Evolutionary conservation across 768 basidiomycete species (phyloP).

Genomic region (Boletellus emodensis): DNA sequence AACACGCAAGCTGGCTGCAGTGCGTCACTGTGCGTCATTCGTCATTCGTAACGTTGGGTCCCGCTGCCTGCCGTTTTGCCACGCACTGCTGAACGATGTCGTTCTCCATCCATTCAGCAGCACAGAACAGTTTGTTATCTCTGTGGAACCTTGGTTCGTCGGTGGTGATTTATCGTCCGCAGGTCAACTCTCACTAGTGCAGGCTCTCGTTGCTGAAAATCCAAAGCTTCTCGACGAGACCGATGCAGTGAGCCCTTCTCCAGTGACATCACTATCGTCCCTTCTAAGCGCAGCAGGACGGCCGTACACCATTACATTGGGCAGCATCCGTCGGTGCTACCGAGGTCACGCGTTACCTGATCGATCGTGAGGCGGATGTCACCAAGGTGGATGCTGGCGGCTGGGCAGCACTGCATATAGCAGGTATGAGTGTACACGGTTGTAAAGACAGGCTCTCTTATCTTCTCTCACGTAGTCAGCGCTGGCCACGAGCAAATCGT

Average conservation of each 20-base stretch:
- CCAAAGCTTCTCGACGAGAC: constrained; percentile 54
- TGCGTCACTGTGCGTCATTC: no score
- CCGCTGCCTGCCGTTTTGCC: no score
- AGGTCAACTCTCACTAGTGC: constrained; percentile 74
- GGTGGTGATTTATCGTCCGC: neutral
- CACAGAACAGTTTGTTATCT: constrained; percentile 53
- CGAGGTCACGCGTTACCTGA: constrained; percentile 63
- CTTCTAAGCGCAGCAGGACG: constrained; percentile 47
- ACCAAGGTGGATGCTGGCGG: constrained; percentile 59
- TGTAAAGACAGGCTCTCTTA: neutral
- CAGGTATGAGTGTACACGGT: constrained; percentile 42
- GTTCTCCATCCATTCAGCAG: constrained; percentile 55
- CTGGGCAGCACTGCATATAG: constrained; percentile 80
- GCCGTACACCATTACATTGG: constrained; percentile 82
- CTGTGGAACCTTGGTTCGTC: no score
- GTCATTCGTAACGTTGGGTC: no score
- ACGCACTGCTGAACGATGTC: constrained; percentile 32
- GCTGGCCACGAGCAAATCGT: constrained; percentile 76
- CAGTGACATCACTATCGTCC: neutral
- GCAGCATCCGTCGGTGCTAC: constrained; percentile 70
- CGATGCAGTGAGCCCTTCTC: constrained; percentile 49
- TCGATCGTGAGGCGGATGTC: constrained; percentile 68
- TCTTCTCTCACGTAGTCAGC: constrained; percentile 49
- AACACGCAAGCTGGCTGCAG: constrained; percentile 6
- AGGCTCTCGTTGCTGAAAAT: constrained; percentile 60